These are phyloP conservation scores for Chaetothyriales sp. DNA, from an alignment of 2,329 filamentous ascomycete genomes.

Conservation along the genomic window DNA sequence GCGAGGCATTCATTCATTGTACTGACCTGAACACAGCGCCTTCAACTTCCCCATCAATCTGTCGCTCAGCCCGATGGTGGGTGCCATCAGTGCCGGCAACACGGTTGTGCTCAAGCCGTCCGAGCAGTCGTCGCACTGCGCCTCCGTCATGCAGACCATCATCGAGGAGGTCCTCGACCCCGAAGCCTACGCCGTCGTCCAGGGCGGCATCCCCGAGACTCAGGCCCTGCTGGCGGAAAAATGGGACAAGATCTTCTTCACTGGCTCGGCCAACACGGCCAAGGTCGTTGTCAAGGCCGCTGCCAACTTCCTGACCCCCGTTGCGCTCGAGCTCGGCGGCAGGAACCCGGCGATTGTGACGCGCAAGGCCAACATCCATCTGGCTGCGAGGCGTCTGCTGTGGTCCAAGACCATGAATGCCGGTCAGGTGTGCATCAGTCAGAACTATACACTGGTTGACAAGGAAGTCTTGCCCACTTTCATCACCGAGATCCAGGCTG, in stretches of 20 bases:
- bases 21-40: slow-evolving; percentile 34
- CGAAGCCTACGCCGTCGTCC: slow-evolving; percentile 59
- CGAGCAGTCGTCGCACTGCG: slow-evolving; percentile 61
- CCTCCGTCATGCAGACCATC: slow-evolving; percentile 66
- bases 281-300: slow-evolving; percentile 83
- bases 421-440: slow-evolving; percentile 81
- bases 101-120: slow-evolving; percentile 83
- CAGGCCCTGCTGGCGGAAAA: slow-evolving; percentile 70
- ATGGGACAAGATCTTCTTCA: slow-evolving; percentile 98
- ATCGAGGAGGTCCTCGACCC: slow-evolving; percentile 62
- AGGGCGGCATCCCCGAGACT: slow-evolving; percentile 67
- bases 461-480: slow-evolving; percentile 56
- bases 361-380: slow-evolving; percentile 59
- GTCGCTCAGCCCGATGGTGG: slow-evolving; percentile 61
- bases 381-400: slow-evolving; percentile 69
- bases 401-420: slow-evolving; percentile 82
- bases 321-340: slow-evolving; percentile 79
- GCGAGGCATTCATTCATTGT: no score
- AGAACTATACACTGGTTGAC: slow-evolving; percentile 84
- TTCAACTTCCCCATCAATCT: slow-evolving; percentile 91
- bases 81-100: slow-evolving; percentile 84
- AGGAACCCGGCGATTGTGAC: slow-evolving; percentile 85
- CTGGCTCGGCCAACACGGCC: slow-evolving; percentile 62
- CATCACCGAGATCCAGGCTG: slow-evolving; percentile 56
- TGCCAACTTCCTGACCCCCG: slow-evolving; percentile 72